Conservation (phyloP, 2,329 filamentous ascomycete genomes). For the Talaromyces sp. region DNA sequence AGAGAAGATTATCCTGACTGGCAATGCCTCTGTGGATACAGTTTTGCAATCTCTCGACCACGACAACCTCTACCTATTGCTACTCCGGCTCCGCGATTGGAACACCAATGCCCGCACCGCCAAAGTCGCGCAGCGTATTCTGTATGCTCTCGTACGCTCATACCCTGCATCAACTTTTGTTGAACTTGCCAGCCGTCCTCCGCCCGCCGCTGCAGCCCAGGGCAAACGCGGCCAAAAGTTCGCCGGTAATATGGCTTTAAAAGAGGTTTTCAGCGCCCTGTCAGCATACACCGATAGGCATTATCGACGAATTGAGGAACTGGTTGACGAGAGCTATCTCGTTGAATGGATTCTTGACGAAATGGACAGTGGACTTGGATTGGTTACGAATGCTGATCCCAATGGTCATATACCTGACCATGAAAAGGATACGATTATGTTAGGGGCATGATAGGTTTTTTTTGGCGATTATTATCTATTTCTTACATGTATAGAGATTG, state of each 20-base stretch:
- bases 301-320: slow-evolving; percentile 80
- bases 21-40: slow-evolving; percentile 63
- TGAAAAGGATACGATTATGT: slow-evolving; percentile 37
- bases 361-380: slow-evolving; percentile 68
- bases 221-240: slow-evolving; percentile 19
- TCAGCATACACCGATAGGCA: slow-evolving; percentile 89
- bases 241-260: slow-evolving; percentile 53
- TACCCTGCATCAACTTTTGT: slow-evolving; percentile 77
- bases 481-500: slow-evolving; percentile 7
- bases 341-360: slow-evolving; percentile 88
- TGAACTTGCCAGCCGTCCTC: slow-evolving; percentile 48
- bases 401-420: slow-evolving; percentile 19
- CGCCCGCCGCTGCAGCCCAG: slow-evolving; percentile 8
- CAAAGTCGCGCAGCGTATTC: slow-evolving; percentile 75
- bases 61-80: slow-evolving; percentile 77
- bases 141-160: slow-evolving; percentile 71
- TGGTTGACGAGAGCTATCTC: slow-evolving; percentile 90
- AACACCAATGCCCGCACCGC: slow-evolving; percentile 91
- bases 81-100: slow-evolving; percentile 86
- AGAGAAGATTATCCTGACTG: slow-evolving; percentile 32
- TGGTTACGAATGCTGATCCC: slow-evolving; percentile 14
- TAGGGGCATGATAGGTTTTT: slow-evolving; percentile 23
- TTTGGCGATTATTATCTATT: not conserved
- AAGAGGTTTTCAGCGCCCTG: slow-evolving; percentile 81
- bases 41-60: slow-evolving; percentile 74